These are phyloP conservation scores for Solanum clarkiae DNA, from an alignment of 257 asterid species.

Conservation along the genomic window DNA sequence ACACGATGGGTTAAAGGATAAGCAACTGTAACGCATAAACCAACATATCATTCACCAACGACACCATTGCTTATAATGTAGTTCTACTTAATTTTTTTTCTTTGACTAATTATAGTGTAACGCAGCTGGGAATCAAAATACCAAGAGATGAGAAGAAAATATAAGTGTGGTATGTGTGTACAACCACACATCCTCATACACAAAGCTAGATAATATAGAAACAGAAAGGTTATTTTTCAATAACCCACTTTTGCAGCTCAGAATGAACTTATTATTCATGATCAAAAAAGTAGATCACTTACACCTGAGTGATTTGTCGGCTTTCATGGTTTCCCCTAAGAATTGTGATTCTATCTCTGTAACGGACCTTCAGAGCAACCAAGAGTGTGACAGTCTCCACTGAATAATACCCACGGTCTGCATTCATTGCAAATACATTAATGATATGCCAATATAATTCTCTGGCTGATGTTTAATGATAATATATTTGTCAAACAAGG, in stretches of 20 bases:
- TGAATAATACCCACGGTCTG: constrained; percentile 98
- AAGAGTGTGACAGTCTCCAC: constrained; percentile 94
- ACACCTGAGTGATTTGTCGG: constrained; percentile 99
- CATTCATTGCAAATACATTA: constrained; percentile 17
- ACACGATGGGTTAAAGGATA: neutral
- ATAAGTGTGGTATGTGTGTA: neutral
- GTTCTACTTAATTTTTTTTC: neutral
- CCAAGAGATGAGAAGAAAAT: neutral
- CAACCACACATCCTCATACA: neutral
- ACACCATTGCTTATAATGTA: neutral
- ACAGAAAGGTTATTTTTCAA: neutral
- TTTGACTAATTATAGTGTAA: neutral
- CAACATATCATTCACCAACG: neutral
- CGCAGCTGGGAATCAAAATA: neutral
- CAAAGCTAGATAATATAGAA: neutral
- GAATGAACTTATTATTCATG: neutral
- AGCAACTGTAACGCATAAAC: neutral
- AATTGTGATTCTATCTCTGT: constrained; percentile 91
- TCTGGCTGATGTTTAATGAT: neutral
- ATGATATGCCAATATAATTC: neutral
- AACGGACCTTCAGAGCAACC: constrained; percentile 94
- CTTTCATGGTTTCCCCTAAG: constrained; percentile 98
- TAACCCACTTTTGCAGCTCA: neutral
- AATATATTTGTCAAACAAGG: neutral
- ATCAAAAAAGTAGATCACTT: constrained; percentile 16